Evolutionary conservation across 2,329 filamentous ascomycete genomes (phyloP).

Genomic region (Fusarium tanahbumbuense): DNA sequence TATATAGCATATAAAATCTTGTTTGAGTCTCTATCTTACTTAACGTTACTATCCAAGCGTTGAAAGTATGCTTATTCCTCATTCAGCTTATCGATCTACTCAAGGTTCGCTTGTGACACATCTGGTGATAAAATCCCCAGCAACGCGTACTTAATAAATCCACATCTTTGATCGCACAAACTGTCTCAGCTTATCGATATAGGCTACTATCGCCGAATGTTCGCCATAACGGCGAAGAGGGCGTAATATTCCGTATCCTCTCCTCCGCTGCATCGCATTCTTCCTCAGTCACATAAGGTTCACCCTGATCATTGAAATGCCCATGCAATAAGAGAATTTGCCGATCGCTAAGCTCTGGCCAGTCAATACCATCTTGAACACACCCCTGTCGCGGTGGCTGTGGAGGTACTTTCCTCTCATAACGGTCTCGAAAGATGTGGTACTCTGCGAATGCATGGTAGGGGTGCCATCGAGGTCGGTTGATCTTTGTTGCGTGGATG

Average conservation of each 20-base stretch:
- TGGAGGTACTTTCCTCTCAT: neutral
- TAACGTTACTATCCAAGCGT: fast-evolving
- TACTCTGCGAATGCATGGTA: constrained; percentile 16
- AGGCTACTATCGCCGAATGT: neutral
- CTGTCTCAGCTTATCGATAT: neutral
- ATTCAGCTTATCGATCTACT: neutral
- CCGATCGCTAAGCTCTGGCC: constrained; percentile 11
- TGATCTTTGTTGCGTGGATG: constrained; percentile 1
- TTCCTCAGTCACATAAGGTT: neutral
- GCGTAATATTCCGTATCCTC: constrained; percentile 10
- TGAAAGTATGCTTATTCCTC: neutral
- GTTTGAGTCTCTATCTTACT: too few species aligned
- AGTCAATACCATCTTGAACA: neutral
- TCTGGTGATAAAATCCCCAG: too few species aligned
- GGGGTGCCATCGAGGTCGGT: constrained; percentile 27
- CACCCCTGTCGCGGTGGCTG: neutral
- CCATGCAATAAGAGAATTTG: neutral
- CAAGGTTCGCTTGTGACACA: too few species aligned
- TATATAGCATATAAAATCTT: neutral
- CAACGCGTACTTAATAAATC: too few species aligned
- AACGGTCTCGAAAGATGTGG: constrained; percentile 33
- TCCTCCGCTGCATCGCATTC: constrained; percentile 1
- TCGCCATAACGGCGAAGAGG: constrained; percentile 3
- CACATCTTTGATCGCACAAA: too few species aligned
- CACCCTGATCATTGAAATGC: neutral